Conservation (phyloP, 805 yeast species). For the Diddensiella caesifluorescens region DNA sequence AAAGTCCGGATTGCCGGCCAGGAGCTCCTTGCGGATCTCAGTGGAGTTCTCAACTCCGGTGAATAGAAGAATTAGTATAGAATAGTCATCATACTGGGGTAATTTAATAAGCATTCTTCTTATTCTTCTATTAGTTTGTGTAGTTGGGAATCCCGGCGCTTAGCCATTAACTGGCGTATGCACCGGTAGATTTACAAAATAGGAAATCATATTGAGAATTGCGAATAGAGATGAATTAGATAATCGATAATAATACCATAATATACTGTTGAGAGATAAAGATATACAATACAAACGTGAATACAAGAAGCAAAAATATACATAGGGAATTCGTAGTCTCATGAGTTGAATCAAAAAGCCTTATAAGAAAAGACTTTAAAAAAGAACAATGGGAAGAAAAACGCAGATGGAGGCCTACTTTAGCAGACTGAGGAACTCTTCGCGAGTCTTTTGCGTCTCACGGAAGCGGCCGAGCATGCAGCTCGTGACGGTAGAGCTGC, state of each 20-base stretch:
- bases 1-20: constrained; percentile 42
- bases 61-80: constrained; percentile 41
- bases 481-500: constrained; percentile 87
- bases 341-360: constrained; percentile 13
- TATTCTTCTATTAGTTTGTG: background rate
- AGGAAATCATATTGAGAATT: too few relatives aligned
- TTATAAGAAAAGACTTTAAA: background rate
- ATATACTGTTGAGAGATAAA: constrained; percentile 5
- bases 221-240: too few relatives aligned
- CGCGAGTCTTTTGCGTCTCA: constrained; percentile 90
- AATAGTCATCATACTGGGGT: constrained; percentile 44
- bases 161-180: too few relatives aligned
- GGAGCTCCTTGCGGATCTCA: constrained; percentile 41
- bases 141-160: too few relatives aligned
- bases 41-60: constrained; percentile 41
- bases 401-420: constrained; percentile 6
- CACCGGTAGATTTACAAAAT: too few relatives aligned
- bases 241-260: background rate
- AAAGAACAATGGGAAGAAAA: background rate
- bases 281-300: background rate
- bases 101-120: constrained; percentile 3
- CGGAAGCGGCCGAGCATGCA: constrained; percentile 97
- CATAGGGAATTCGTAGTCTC: background rate
- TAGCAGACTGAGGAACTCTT: constrained; percentile 81
- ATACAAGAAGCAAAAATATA: background rate